Conservation (phyloP, 2,329 filamentous ascomycete genomes). For the Ascosphaera apis region DNA sequence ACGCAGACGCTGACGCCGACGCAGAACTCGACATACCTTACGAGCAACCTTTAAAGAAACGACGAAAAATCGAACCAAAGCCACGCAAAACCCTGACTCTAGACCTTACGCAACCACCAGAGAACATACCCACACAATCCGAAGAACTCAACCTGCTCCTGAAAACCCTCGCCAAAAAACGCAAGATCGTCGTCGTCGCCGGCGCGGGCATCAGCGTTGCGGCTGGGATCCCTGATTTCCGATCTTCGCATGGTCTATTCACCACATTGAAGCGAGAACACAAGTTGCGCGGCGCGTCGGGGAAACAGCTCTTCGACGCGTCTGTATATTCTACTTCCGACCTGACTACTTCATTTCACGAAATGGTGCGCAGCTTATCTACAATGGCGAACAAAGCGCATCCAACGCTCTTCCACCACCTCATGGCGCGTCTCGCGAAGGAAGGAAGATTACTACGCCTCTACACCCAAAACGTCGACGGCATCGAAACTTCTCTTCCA, state of each 20-base stretch:
- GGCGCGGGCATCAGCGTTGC: constrained; percentile 94
- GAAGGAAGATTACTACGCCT: constrained; percentile 73
- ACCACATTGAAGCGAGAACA: constrained; percentile 64
- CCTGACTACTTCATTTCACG: constrained; percentile 77
- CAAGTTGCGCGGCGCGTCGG: constrained; percentile 76
- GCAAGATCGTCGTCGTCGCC: constrained; percentile 91
- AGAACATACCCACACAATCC: constrained; percentile 26
- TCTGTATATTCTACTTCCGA: constrained; percentile 87
- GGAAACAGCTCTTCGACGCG: constrained; percentile 90
- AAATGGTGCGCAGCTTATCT: constrained; percentile 81
- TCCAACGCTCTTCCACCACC: constrained; percentile 78
- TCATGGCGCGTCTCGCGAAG: constrained; percentile 70
- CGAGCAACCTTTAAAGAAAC: too few relatives aligned
- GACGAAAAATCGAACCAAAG: constrained; percentile 39
- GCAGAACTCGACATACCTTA: too few relatives aligned
- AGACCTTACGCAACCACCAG: constrained; percentile 31
- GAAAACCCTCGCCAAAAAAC: constrained; percentile 58
- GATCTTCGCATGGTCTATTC: constrained; percentile 77
- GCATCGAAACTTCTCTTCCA: constrained; percentile 64
- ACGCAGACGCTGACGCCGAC: too few relatives aligned
- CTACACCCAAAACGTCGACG: constrained; percentile 94
- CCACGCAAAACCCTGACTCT: constrained; percentile 64
- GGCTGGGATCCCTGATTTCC: constrained; percentile 91
- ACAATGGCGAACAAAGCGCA: constrained; percentile 51
- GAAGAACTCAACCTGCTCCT: constrained; percentile 46